A percentile compares a stretch with the other conserved stretches of the same genome.
These are phyloP conservation scores for Coniferiporia weirii DNA, from an alignment of 1,284 basidiomycete species.

Conservation along the genomic window DNA sequence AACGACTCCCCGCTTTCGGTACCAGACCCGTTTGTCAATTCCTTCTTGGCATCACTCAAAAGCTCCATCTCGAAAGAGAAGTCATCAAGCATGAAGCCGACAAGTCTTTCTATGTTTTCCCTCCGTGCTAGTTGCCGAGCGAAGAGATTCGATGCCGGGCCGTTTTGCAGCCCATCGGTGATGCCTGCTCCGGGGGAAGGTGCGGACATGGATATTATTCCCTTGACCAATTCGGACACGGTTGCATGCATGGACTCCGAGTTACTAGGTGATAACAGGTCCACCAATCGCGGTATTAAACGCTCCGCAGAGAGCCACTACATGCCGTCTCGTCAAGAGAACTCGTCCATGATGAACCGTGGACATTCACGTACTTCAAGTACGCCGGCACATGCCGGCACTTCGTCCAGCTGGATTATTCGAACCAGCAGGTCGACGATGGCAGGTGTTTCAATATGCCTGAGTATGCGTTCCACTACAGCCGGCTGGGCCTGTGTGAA, in stretches of 20 bases:
- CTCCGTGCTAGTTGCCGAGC: slow-evolving; percentile 85
- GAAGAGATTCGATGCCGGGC: slow-evolving; percentile 79
- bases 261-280: slow-evolving; percentile 77
- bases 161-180: slow-evolving; percentile 60
- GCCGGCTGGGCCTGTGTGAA: slow-evolving; percentile 85
- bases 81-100: slow-evolving; percentile 77
- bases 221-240: slow-evolving; percentile 90
- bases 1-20: slow-evolving; percentile 22
- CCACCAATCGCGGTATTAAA: slow-evolving; percentile 79
- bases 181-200: slow-evolving; percentile 75
- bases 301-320: slow-evolving; percentile 88
- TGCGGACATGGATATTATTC: slow-evolving; percentile 91
- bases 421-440: slow-evolving; percentile 91
- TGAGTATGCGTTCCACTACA: slow-evolving; percentile 79
- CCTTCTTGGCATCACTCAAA: slow-evolving; percentile 21
- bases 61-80: slow-evolving; percentile 37
- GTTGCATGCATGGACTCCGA: slow-evolving; percentile 81
- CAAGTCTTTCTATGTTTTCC: slow-evolving; percentile 68
- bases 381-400: slow-evolving; percentile 76
- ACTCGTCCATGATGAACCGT: slow-evolving; percentile 26
- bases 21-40: slow-evolving; percentile 19
- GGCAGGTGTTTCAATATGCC: slow-evolving; percentile 85
- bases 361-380: slow-evolving; percentile 66
- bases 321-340: slow-evolving; percentile 31
- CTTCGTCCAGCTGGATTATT: slow-evolving; percentile 89